phyloP scores from a whole-genome alignment of 768 basidiomycete species.

The Gelatoporia subvermispora region DNA sequence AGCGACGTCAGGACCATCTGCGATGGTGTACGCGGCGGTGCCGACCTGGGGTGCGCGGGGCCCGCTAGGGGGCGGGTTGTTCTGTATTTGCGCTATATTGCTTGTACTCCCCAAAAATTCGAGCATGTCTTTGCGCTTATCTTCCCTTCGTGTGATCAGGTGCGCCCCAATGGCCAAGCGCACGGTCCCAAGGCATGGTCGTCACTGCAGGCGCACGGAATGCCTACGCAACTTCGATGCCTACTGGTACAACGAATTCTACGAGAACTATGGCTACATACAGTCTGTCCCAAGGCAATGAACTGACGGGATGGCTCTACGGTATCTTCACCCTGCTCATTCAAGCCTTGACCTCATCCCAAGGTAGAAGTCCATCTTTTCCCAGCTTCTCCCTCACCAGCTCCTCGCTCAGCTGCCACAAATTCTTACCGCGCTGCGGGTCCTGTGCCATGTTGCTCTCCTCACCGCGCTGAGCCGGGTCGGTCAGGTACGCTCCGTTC shows the following conservation, averaged over 20 bases:
- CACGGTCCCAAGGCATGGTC: no score
- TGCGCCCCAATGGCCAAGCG: no score
- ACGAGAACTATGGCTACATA: no score
- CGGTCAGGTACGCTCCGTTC: slow-evolving; percentile 24
- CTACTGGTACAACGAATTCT: no score
- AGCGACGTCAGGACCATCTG: slow-evolving; percentile 1
- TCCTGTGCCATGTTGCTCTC: slow-evolving; percentile 21
- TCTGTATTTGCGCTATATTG: slow-evolving; percentile 9
- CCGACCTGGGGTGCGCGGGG: neutral
- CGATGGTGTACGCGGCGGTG: slow-evolving; percentile 5
- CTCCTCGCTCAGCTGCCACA: slow-evolving; percentile 29
- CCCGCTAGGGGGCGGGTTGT: neutral
- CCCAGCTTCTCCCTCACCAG: slow-evolving; percentile 22
- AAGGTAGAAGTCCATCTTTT: slow-evolving; percentile 18
- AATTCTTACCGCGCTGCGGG: slow-evolving; percentile 19
- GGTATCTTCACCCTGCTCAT: no score
- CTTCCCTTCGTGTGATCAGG: neutral
- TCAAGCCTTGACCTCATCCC: slow-evolving; percentile 6
- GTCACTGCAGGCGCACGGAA: no score
- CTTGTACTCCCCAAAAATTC: slow-evolving; percentile 19
- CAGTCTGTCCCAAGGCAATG: no score
- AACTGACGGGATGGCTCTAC: no score
- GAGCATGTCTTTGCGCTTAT: slow-evolving; percentile 17
- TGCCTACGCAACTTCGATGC: no score
- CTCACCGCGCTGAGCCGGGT: slow-evolving; percentile 18